Base-by-base conservation (phyloP, 2,329 filamentous ascomycete species). In the Talaromyces verruculosus region DNA sequence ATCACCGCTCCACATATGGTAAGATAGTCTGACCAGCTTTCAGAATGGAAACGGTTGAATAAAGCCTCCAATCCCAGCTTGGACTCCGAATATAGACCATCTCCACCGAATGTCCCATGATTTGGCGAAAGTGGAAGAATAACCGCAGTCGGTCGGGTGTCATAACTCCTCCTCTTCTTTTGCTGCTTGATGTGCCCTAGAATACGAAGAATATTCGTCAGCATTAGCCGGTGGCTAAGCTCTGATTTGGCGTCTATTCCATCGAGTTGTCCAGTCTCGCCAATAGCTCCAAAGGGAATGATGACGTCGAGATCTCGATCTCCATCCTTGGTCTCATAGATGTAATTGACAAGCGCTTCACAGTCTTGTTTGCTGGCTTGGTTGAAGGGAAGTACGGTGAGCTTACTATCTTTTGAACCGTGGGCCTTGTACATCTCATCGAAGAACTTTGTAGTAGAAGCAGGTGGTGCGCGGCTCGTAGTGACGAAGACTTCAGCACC, bases 1-100 rank as follows among this genome's bases (percentile, higher is more conserved):
- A 99, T 99, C 79, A 98, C 92, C 68, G 94, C 94, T 83, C 95
- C 95, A 74, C 95, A 99, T 72, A 99, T 95, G 67, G 94, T 98
- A 73, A 99, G 91, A 83, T 96, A 98, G 82, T 94, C 93, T 70
- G 88, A 89, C 95, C 95, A 99, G 83, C 88, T 93, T 83, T 99
- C 95, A 0, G 95, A 96, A 80, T 96, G 91, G 94, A 94, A 98
- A 72, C 94, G 88, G 83, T 97, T 97, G 87, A 99, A 98, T 43
- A 99, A 87, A 3, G 95, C 98, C 84, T 98, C 95, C 6, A 99
- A 86, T 53, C 90, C 95, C 65, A 98, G 89, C 83, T 99, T 99
- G 55, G 95, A 98, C 82, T 99, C 95, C 5, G 94, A 96, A 83
- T 98, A 99, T 58, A 99, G 87, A 82, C 95, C 95, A 73, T 99